A percentile compares a stretch with the other conserved stretches of the same genome.
These are phyloP conservation scores for Teratosphaeria nubilosa DNA, from an alignment of 2,329 filamentous ascomycete genomes.

Conservation along the genomic window DNA sequence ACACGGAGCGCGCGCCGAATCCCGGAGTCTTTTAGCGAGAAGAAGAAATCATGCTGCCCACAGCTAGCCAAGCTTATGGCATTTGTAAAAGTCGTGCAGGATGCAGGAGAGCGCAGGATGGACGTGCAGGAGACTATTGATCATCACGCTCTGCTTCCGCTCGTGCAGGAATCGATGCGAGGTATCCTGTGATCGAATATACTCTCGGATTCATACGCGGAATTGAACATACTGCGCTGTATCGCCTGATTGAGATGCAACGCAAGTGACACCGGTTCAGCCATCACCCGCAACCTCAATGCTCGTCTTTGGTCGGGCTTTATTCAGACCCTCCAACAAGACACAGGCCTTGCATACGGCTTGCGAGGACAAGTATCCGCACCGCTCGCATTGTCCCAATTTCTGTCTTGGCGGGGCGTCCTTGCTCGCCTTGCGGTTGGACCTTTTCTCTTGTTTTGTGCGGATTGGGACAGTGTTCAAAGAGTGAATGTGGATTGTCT, in stretches of 20 bases:
- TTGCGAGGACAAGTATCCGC: conserved; percentile 94
- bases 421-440: conserved; percentile 5
- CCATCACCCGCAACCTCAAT: conserved; percentile 23
- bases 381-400: conserved; percentile 73
- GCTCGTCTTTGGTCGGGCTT: conserved; percentile 42
- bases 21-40: background rate
- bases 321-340: conserved; percentile 82
- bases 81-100: background rate
- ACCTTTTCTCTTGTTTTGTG: conserved; percentile 24
- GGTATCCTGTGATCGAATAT: background rate
- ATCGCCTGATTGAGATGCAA: background rate
- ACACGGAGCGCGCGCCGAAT: background rate
- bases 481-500: background rate
- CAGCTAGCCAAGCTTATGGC: background rate
- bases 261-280: background rate
- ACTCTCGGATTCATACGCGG: background rate
- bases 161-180: background rate
- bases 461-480: conserved; percentile 16
- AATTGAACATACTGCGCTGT: background rate
- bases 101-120: background rate
- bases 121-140: background rate
- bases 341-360: conserved; percentile 87
- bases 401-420: conserved; percentile 46
- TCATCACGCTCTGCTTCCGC: background rate
- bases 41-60: background rate